These are phyloP conservation scores for Hymenoscyphus scutula DNA, from an alignment of 2,329 filamentous ascomycete species.

Conservation along the genomic window DNA sequence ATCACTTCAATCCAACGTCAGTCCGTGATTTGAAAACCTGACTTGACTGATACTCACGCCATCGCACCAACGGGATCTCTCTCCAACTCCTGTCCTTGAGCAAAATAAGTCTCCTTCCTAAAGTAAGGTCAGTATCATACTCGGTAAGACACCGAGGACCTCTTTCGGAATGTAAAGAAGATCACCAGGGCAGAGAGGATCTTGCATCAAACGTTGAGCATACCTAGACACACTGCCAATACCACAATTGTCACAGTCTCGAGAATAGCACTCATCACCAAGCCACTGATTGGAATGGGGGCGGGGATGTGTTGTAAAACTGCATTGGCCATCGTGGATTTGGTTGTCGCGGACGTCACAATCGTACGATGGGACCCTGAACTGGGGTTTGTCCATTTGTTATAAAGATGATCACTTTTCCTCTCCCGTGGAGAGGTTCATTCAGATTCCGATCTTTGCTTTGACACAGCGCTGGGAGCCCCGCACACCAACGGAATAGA, in stretches of 20 bases:
- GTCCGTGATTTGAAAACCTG: neutral
- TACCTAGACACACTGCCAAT: constrained; percentile 24
- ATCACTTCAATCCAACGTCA: constrained; percentile 19
- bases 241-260: constrained; percentile 19
- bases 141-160: neutral
- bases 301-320: constrained; percentile 14
- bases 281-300: constrained; percentile 38
- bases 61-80: constrained; percentile 23
- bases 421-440: neutral
- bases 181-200: too few species aligned
- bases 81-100: constrained; percentile 12
- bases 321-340: neutral
- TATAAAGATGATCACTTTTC: neutral
- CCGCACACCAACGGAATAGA: neutral
- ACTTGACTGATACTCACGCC: constrained; percentile 16
- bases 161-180: too few species aligned
- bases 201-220: neutral
- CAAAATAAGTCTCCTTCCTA: constrained; percentile 9
- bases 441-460: neutral
- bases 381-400: neutral
- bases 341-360: neutral
- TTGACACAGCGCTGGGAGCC: neutral
- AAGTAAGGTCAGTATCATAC: neutral
- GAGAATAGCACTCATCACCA: constrained; percentile 18
- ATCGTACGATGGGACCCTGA: neutral